Base-by-base conservation (phyloP, 768 basidiomycete species). In the Kwoniella dendrophila region DNA sequence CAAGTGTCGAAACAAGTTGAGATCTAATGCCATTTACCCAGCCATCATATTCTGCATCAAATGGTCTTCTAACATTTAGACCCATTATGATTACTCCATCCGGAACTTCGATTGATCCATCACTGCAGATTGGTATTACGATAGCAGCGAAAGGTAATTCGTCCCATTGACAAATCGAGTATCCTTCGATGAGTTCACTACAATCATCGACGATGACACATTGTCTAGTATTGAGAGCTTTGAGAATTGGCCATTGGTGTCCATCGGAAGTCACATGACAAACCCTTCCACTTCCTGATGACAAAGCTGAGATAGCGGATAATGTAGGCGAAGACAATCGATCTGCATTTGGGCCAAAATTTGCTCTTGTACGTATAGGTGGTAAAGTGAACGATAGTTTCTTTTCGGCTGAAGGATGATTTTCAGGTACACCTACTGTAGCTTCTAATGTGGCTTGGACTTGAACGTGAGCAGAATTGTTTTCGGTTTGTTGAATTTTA, bases 151-250 rank as follows among this genome's bases (percentile, higher is more conserved):
- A 56, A 5, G 77, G 77, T 41, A 78, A 54, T 49, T 70, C 64
- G 27, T 75, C 75, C 75, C 75, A 78, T n/a, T 62, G 66, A 30
- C 77, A 61, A 33, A 73, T 30, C 2, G 65, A 59, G 27, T 68
- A 76, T 2, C 68, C 72, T 41, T 55, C 26, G 36, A 73, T 67
- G 12, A 78, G 60, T 4, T 63, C 43, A 2, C 55, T 40, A 44
- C 69, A 71, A 48, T 78, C 73, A 32, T 76, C 69, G 14, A 78
- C 70, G 22, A 75, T 58, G 8, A 78, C 71, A 32, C 68, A 70
- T 47, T 75, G 71, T 4, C 73, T 63, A 1, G 68, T 66, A 6
- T 60, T 36, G 14, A 78, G 56, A 3, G 77, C 77, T 52, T 73
- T 70, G 14, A 40, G 53, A 14, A 78, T 71, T 0, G 77, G 77